Evolutionary conservation across 2,329 filamentous ascomycete species (phyloP), one percentile per base, ranked within the genome.

Genomic region (Pezicula radicicola): DNA sequence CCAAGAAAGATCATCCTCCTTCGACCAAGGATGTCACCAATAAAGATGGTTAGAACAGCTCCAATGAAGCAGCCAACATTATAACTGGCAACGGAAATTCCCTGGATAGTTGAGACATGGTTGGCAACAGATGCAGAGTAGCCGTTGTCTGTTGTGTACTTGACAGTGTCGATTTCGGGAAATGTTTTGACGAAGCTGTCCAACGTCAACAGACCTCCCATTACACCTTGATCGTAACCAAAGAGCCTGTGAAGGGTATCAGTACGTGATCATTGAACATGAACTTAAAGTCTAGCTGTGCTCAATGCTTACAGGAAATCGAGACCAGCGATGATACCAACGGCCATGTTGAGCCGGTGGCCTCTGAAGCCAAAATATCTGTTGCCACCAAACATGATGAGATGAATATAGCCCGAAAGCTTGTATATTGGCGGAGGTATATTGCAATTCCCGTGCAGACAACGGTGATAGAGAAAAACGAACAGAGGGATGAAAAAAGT

Each of bases 121-220:
- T 51, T 60, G 15, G 35, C 35, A 19, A 48, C 15, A 4, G 19
- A 16, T 3, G 37, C 16, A n/a, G 37, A 18, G n/a, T 33, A 46
- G 7, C 46, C 46, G 13, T 45, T 45, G 49, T 62, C 54, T 37
- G 47, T 53, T 1, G 50, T 33, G 18, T 52, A 37, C n/a, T 37
- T 27, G 21, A 47, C 30, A 13, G 52, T 55, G n/a, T 55, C 50
- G 21, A 55, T 55, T 33, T 55, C 46, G 2, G 52, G 52, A 21
- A 55, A 84, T 15, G 71, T 68, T 2, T 67, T 60, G 2, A 83
- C 71, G 60, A 87, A 89, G 19, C 52, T 57, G 48, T 47, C 54
- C 58, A 91, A 75, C 3, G 86, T 89, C 50, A 91, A 71, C 56
- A 91, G 81, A 52, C 83, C 83, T 41, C 84, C 87, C 79, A 87